Evolutionary conservation across 2,329 filamentous ascomycete species (phyloP), one percentile per base, ranked within the genome.

Genomic region (Gliomastix tumulicola): DNA sequence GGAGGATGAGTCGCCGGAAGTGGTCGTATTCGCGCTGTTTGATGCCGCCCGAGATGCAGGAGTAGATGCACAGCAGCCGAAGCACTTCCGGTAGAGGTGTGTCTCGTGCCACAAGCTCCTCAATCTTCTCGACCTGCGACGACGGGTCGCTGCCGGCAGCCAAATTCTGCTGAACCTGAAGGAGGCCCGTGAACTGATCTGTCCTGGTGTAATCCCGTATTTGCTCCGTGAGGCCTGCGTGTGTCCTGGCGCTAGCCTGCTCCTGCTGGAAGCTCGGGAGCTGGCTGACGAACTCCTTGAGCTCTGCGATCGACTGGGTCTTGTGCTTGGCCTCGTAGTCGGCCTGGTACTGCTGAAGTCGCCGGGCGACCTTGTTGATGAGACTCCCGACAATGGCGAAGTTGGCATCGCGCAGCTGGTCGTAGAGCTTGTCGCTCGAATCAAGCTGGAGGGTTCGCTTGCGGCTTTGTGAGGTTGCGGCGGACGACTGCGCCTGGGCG

Each of bases 141-240:
- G 80, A 85, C 7, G 90, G 85, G 55, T 97, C 92, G 9, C 86
- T 80, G 21, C 90, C 90, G 0, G 89, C 89, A 18, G 88, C 89
- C 31, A 97, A 75, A 53, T 94, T 96, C 56, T 98, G 92, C 55
- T 98, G 92, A 5, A 97, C 85, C 63, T 97, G 92, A 3, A 98
- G 70, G 27, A 88, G 69, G 42, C 86, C 84, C 45, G 83, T 86
- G 66, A 98, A 98, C 39, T 85, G 76, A 50, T 97, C 90, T 15
- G 87, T 84, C 35, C 86, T 78, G 1, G 92, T 98, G 50, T 88
- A 79, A 53, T 94, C 92, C 70, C 94, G 89, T 37, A 98, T 92
- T 47, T 96, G 90, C 62, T 97, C 92, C 2, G 89, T 88, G 31
- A 98, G 73, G 7, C 84, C 85, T 2, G 89, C 95, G 53, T 98